Percentiles rank a stretch among this genome's conserved stretches.
phyloP scores from a whole-genome alignment of 2,329 filamentous ascomycete genomes.

The Fonsecaea multimorphosa region DNA sequence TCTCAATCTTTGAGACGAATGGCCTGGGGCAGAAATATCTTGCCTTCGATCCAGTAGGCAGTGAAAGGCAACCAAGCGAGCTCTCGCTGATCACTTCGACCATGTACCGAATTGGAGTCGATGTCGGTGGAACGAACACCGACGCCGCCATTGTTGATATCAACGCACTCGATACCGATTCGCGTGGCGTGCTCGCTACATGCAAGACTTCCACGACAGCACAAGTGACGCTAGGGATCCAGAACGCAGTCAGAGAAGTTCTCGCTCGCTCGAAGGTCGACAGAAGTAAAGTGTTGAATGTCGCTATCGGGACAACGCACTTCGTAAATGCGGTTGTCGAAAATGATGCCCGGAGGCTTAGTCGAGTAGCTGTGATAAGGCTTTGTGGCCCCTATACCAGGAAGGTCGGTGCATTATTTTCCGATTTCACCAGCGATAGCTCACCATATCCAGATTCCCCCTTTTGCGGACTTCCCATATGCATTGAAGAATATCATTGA shows the following conservation, averaged over 20 bases:
- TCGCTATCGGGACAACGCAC: conserved; percentile 60
- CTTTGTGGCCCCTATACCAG: conserved; percentile 55
- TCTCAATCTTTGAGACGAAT: background rate
- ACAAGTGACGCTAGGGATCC: conserved; percentile 60
- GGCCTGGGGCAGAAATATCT: background rate
- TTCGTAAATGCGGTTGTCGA: conserved; percentile 60
- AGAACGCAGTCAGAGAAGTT: conserved; percentile 54
- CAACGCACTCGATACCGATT: conserved; percentile 44
- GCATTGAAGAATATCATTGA: conserved; percentile 51
- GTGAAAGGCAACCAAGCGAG: conserved; percentile 5
- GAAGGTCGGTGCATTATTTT: conserved; percentile 40
- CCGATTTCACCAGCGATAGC: background rate
- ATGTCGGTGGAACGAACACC: conserved; percentile 50
- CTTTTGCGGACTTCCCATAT: conserved; percentile 56
- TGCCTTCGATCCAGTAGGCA: background rate
- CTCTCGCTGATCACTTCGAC: conserved; percentile 1
- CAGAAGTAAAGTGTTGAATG: conserved; percentile 51
- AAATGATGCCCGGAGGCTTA: conserved; percentile 52
- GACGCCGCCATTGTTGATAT: conserved; percentile 56
- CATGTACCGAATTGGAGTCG: conserved; percentile 53
- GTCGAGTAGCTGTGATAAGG: conserved; percentile 55
- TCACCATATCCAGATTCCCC: conserved; percentile 45
- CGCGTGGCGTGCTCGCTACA: conserved; percentile 54
- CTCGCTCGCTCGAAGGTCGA: conserved; percentile 49
- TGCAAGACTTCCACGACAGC: conserved; percentile 58